Evolutionary conservation across 768 basidiomycete species (phyloP), one percentile per base, ranked within the genome.

Genomic region (Kwoniella dendrophila): DNA sequence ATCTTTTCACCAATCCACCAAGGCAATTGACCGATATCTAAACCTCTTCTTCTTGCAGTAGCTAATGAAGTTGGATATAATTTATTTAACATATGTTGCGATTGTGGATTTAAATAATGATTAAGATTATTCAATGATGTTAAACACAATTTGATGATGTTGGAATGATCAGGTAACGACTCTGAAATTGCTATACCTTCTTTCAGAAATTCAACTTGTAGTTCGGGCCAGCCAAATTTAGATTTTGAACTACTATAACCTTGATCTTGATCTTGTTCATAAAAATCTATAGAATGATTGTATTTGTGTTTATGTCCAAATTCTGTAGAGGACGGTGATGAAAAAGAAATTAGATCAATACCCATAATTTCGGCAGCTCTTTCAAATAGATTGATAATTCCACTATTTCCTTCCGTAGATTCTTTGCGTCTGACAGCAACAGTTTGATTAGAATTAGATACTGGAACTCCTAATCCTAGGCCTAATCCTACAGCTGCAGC

Each of bases 131-230:
- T 90, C 41, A 98, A 81, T 0, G 92, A 87, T 1, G 92, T 90
- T n/a, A 92, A 80, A n/a, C 89, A 85, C 77, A 94, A 92, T 59
- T 90, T 89, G 14, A 92, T 88, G 48, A 96, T 89, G 2, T 88
- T 84, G 40, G 86, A 83, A 70, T 90, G 87, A 79, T 98, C 95
- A 59, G 95, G 92, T 24, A 99, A 81, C 14, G 91, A 86, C 78
- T 97, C 92, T 1, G 92, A 90, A 2, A 98, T 87, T 0, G 89
- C 87, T 22, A 97, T 87, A 0, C 92, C 91, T 76, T 98, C 96
- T 36, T 92, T 85, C 22, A 97, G 83, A n/a, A 94, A 86, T 24
- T 92, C 92, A 18, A 97, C 85, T 81, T 96, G 95, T 40, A 99
- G 81, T 76, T 93, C 91, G 2, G 93, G 88, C 95, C 95, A 98